Percentiles rank a stretch among this genome's conserved stretches.
These are phyloP conservation scores for Cymodocea nodosa DNA, from an alignment of 116 monocot genomes.

Conservation along the genomic window DNA sequence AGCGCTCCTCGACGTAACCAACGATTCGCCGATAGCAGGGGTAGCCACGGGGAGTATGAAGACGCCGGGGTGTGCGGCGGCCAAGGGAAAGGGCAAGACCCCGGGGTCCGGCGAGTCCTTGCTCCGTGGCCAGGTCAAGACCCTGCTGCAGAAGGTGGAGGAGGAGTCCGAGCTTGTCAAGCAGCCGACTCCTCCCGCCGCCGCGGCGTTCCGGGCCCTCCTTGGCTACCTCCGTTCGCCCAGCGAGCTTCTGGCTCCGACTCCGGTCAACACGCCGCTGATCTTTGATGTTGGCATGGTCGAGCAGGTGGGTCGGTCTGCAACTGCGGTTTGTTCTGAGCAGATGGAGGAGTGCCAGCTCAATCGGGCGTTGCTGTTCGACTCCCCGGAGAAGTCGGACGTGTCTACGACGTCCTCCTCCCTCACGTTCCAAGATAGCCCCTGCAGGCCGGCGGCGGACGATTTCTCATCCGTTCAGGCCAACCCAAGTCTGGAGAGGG, in stretches of 20 bases:
- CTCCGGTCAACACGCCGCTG: slow-evolving; percentile 69
- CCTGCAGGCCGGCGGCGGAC: neutral
- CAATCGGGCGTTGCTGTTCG: slow-evolving; percentile 66
- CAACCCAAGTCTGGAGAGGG: neutral
- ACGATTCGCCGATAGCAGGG: slow-evolving; percentile 82
- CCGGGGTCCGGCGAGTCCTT: slow-evolving; percentile 84
- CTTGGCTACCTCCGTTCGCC: slow-evolving; percentile 39
- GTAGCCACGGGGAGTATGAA: slow-evolving; percentile 30
- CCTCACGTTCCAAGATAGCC: no score
- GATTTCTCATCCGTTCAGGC: neutral
- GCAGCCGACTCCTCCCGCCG: slow-evolving; percentile 3
- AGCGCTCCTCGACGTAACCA: slow-evolving; percentile 73
- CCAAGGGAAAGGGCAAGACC: slow-evolving; percentile 22
- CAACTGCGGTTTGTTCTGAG: no score
- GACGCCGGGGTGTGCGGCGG: slow-evolving; percentile 20
- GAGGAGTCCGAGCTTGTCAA: slow-evolving; percentile 43
- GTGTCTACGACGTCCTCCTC: no score
- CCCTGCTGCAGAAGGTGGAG: slow-evolving; percentile 66
- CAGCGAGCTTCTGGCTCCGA: slow-evolving; percentile 56
- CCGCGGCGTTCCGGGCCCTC: slow-evolving; percentile 17
- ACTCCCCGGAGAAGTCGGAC: slow-evolving; percentile 55
- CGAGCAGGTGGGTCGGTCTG: no score
- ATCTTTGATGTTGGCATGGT: neutral
- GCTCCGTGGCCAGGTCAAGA: slow-evolving; percentile 87
- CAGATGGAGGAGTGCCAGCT: slow-evolving; percentile 22